Conservation (phyloP, 1,139 yeast genomes). For the Magnusiomyces suaveolens region DNA sequence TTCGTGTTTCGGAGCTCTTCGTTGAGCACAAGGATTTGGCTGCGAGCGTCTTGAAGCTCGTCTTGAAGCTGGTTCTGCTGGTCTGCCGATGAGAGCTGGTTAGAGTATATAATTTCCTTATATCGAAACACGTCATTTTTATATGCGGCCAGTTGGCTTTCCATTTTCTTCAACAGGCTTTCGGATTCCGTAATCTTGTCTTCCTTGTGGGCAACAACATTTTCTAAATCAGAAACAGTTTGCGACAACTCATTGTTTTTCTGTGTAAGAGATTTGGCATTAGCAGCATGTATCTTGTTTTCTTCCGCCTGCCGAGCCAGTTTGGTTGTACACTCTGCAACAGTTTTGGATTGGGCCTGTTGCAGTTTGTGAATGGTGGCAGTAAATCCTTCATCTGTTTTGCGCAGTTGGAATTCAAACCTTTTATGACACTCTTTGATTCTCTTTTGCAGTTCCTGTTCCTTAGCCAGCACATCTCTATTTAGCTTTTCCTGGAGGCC, state of each 20-base stretch:
- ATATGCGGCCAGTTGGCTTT: constrained; percentile 4
- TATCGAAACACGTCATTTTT: constrained; percentile 4
- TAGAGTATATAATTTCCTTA: neutral
- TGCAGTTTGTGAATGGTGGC: constrained; percentile 16
- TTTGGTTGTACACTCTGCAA: constrained; percentile 26
- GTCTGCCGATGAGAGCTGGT: neutral
- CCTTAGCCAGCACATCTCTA: neutral
- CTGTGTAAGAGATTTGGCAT: constrained; percentile 13
- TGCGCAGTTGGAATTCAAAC: constrained; percentile 15
- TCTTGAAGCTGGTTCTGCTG: neutral
- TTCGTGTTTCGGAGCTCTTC: constrained; percentile 17
- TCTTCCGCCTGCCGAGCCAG: constrained; percentile 16
- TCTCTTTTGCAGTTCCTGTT: constrained; percentile 34
- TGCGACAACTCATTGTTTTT: neutral
- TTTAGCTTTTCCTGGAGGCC: neutral
- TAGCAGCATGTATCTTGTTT: constrained; percentile 15
- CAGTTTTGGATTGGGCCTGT: constrained; percentile 18
- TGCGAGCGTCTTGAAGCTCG: neutral
- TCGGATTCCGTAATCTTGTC: constrained; percentile 18
- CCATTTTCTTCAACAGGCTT: constrained; percentile 20
- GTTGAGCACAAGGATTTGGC: constrained; percentile 13
- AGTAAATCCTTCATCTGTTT: constrained; percentile 16
- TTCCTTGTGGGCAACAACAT: constrained; percentile 4
- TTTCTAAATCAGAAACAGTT: constrained; percentile 12
- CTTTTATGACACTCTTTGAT: constrained; percentile 31